Percentiles rank a stretch among this genome's conserved stretches.
Conservation (phyloP, 495 filamentous ascomycete genomes). For the Talaromyces nanjingensis region DNA sequence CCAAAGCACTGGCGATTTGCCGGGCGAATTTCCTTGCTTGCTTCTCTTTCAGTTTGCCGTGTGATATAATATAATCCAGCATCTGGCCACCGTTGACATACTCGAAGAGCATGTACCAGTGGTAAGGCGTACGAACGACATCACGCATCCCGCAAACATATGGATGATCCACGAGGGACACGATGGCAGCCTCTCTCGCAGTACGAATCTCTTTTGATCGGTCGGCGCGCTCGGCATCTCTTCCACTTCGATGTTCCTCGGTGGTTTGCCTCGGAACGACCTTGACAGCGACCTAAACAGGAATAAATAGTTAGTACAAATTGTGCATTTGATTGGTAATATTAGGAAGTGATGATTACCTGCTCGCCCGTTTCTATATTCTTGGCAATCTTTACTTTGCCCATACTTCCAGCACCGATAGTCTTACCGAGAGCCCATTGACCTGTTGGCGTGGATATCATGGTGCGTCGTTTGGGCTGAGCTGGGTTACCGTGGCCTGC, state of each 20-base stretch:
- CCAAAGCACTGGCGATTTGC: constrained; percentile 95
- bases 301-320: constrained; percentile 5
- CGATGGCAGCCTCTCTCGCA: constrained; percentile 92
- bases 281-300: constrained; percentile 81
- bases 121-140: constrained; percentile 89
- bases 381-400: constrained; percentile 83
- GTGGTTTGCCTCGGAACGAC: constrained; percentile 89
- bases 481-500: constrained; percentile 32
- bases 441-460: constrained; percentile 74
- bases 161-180: constrained; percentile 88
- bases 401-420: constrained; percentile 96
- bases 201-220: constrained; percentile 96
- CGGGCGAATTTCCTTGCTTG: constrained; percentile 96
- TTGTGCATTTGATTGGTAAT: not conserved
- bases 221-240: constrained; percentile 81
- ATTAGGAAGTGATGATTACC: constrained; percentile 37
- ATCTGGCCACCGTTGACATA: constrained; percentile 99
- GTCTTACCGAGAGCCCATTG: constrained; percentile 95
- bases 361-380: constrained; percentile 76
- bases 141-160: constrained; percentile 97
- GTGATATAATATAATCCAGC: constrained; percentile 99
- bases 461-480: constrained; percentile 64
- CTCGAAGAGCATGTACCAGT: constrained; percentile 99
- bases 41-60: constrained; percentile 96
- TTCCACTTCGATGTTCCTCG: constrained; percentile 73